These are phyloP conservation scores for Lyophyllum shimeji DNA, from an alignment of 768 basidiomycete genomes.

Conservation along the genomic window DNA sequence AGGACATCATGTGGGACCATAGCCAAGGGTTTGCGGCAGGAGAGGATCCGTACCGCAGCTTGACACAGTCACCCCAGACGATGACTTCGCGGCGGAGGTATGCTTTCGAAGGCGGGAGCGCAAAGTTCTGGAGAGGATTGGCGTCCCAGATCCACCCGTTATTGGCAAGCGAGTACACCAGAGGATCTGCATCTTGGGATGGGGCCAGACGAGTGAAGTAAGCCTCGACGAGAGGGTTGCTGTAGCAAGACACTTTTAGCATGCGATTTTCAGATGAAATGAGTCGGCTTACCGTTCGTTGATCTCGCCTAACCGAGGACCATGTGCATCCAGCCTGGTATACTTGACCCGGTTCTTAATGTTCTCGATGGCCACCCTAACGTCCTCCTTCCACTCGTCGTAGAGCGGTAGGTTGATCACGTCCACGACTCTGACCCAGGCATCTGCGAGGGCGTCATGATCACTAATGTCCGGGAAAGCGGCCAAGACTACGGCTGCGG, in stretches of 20 bases:
- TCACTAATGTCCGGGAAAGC: constrained; percentile 54
- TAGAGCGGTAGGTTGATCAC: constrained; percentile 90
- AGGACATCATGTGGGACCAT: constrained; percentile 88
- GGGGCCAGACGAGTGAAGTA: constrained; percentile 87
- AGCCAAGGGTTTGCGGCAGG: constrained; percentile 89
- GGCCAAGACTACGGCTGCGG: constrained; percentile 75
- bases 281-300: constrained; percentile 54
- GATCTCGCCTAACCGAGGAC: constrained; percentile 83
- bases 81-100: constrained; percentile 97
- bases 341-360: constrained; percentile 80
- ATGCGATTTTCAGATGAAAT: constrained; percentile 3
- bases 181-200: constrained; percentile 39
- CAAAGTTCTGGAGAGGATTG: constrained; percentile 93
- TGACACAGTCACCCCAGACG: constrained; percentile 98
- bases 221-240: constrained; percentile 81
- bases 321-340: constrained; percentile 76
- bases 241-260: constrained; percentile 27
- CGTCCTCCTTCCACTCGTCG: constrained; percentile 83
- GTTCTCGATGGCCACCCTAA: constrained; percentile 67
- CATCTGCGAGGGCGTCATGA: constrained; percentile 56
- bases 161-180: constrained; percentile 83
- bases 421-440: constrained; percentile 79
- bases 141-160: constrained; percentile 99
- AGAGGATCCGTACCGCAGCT: constrained; percentile 86
- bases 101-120: constrained; percentile 86